Evolutionary conservation across 495 filamentous ascomycete genomes (phyloP).

Genomic region (Chaetomium tenue): DNA sequence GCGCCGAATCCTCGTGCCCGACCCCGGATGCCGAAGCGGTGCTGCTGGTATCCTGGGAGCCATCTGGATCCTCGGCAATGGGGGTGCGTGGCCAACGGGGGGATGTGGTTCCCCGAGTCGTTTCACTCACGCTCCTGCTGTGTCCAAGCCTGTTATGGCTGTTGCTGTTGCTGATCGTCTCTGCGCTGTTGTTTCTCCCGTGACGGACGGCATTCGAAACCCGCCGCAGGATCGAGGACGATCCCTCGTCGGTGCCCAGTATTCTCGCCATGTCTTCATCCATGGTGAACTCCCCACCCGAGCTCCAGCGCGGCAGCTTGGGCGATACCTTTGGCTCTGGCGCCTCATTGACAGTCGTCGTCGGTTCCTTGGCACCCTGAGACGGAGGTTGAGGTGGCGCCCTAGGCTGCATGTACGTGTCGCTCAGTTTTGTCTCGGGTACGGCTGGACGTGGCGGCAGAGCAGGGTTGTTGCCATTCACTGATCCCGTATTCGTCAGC

Average conservation of each 20-base stretch:
- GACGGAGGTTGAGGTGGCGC: constrained; percentile 59
- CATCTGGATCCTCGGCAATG: constrained; percentile 60
- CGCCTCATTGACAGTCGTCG: constrained; percentile 46
- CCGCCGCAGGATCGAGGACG: constrained; percentile 74
- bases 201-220: constrained; percentile 93
- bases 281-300: constrained; percentile 76
- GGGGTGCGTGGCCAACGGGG: constrained; percentile 72
- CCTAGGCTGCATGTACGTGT: constrained; percentile 63
- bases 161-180: constrained; percentile 55
- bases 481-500: constrained; percentile 21
- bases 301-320: constrained; percentile 68
- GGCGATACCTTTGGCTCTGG: constrained; percentile 63
- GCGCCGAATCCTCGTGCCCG: constrained; percentile 63
- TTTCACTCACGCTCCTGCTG: constrained; percentile 56
- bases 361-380: constrained; percentile 56
- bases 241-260: constrained; percentile 64
- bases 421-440: constrained; percentile 49
- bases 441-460: constrained; percentile 29
- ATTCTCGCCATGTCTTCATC: constrained; percentile 89
- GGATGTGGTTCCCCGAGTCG: constrained; percentile 53
- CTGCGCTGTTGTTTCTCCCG: constrained; percentile 77
- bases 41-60: constrained; percentile 66
- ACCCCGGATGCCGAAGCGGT: constrained; percentile 60
- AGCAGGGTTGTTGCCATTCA: constrained; percentile 42
- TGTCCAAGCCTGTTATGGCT: constrained; percentile 40